These are phyloP conservation scores for Pseudogymnoascus sp. DNA, from an alignment of 2,329 filamentous ascomycete species.

Conservation along the genomic window DNA sequence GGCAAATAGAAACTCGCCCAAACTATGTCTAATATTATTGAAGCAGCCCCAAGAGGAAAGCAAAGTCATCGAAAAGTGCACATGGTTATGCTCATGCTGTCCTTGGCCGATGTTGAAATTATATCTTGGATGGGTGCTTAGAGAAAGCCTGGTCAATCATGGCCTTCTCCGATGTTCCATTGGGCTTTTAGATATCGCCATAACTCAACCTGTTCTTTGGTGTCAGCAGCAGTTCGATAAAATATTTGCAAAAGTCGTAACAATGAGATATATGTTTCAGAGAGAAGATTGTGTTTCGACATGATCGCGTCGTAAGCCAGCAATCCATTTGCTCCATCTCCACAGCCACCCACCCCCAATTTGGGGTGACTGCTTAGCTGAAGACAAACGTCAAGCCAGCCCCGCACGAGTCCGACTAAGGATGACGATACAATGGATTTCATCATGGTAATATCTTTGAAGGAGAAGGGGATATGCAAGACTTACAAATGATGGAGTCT, in stretches of 20 bases:
- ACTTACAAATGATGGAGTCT: neutral
- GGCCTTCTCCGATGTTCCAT: neutral
- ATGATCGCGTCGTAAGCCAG: constrained; percentile 30
- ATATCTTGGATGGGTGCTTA: neutral
- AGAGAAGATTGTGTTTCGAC: constrained; percentile 48
- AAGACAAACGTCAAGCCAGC: constrained; percentile 17
- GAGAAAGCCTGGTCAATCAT: neutral
- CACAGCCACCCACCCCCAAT: constrained; percentile 14
- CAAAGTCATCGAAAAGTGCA: neutral
- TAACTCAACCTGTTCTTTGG: neutral
- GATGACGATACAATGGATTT: constrained; percentile 88
- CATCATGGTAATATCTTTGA: constrained; percentile 53
- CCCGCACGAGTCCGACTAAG: constrained; percentile 68
- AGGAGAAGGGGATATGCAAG: neutral
- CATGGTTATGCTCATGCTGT: neutral
- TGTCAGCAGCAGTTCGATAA: neutral
- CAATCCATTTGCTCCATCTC: constrained; percentile 15
- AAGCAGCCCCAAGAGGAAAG: neutral
- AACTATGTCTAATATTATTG: neutral
- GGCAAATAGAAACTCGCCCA: neutral
- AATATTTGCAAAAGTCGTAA: neutral
- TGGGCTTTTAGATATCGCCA: neutral
- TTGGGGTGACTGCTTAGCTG: constrained; percentile 15
- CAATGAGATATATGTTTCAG: constrained; percentile 29
- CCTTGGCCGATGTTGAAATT: neutral